Conservation (phyloP, 2,329 filamentous ascomycete species). For the Epichloe uncinata region DNA sequence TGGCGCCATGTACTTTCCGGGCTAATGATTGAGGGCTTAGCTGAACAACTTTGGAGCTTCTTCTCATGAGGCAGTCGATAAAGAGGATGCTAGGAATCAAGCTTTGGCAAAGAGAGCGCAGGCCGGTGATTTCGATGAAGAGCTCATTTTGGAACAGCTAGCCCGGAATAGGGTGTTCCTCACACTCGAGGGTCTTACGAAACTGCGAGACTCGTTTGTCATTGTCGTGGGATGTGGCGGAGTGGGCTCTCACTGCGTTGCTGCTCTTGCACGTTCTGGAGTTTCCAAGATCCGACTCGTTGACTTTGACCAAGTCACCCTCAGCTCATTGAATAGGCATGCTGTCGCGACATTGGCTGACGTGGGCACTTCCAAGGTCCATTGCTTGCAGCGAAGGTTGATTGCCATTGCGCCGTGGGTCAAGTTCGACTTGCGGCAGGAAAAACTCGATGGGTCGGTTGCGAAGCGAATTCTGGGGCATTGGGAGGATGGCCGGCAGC, state of each 20-base stretch:
- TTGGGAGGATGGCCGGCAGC: conserved; percentile 41
- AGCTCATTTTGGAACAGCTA: conserved; percentile 86
- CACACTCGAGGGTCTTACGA: conserved; percentile 63
- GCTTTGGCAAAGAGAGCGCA: conserved; percentile 46
- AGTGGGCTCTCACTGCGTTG: conserved; percentile 82
- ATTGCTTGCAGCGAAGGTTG: conserved; percentile 65
- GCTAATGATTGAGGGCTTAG: conserved; percentile 21
- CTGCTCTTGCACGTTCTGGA: conserved; percentile 77
- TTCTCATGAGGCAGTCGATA: conserved; percentile 32
- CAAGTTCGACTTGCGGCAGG: conserved; percentile 71
- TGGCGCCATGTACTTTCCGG: not conserved
- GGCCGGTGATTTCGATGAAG: conserved; percentile 53
- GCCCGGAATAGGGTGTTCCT: conserved; percentile 89
- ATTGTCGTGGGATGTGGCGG: conserved; percentile 88
- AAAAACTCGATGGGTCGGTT: conserved; percentile 61
- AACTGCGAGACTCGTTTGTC: conserved; percentile 70
- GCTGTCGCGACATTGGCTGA: conserved; percentile 88
- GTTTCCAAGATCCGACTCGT: conserved; percentile 79
- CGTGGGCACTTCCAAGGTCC: conserved; percentile 85
- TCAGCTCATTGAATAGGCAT: conserved; percentile 91
- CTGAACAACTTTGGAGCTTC: conserved; percentile 48
- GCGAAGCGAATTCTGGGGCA: conserved; percentile 54
- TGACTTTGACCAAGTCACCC: conserved; percentile 94
- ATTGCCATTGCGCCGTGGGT: conserved; percentile 88
- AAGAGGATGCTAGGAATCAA: conserved; percentile 48